Evolutionary conservation across 768 basidiomycete species (phyloP).

Genomic region (Porphyrellus cyaneotinctus): DNA sequence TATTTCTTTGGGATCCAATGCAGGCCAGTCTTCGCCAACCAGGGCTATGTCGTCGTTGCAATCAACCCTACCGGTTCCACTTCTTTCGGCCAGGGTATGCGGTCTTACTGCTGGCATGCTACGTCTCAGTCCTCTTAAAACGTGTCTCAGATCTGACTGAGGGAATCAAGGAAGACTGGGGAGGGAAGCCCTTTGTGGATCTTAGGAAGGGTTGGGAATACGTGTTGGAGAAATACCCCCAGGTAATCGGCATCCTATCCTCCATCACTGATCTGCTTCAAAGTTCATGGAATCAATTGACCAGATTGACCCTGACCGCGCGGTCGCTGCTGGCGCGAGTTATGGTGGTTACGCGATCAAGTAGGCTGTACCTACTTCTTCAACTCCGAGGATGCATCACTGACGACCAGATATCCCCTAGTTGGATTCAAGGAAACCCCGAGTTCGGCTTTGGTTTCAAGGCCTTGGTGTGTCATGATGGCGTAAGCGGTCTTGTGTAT

Average conservation of each 20-base stretch:
- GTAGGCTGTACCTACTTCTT: constrained; percentile 36
- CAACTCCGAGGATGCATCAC: background rate
- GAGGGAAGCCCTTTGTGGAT: constrained; percentile 81
- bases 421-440: constrained; percentile 94
- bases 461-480: constrained; percentile 89
- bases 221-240: constrained; percentile 60
- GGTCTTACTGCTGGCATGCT: background rate
- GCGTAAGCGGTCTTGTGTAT: constrained; percentile 43
- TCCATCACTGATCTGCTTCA: background rate
- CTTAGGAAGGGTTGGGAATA: constrained; percentile 72
- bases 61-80: constrained; percentile 96
- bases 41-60: constrained; percentile 83
- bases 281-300: background rate
- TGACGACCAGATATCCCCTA: constrained; percentile 29
- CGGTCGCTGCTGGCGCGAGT: constrained; percentile 76
- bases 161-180: constrained; percentile 77
- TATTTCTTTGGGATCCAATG: background rate
- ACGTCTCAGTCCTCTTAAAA: background rate
- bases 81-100: constrained; percentile 79
- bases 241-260: constrained; percentile 39
- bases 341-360: constrained; percentile 91
- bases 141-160: constrained; percentile 63
- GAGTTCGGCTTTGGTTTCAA: constrained; percentile 88
- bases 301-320: constrained; percentile 64
- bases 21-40: constrained; percentile 68